phyloP scores from a whole-genome alignment of 1,284 basidiomycete genomes.

The Pyrrhoderma lamaoense region DNA sequence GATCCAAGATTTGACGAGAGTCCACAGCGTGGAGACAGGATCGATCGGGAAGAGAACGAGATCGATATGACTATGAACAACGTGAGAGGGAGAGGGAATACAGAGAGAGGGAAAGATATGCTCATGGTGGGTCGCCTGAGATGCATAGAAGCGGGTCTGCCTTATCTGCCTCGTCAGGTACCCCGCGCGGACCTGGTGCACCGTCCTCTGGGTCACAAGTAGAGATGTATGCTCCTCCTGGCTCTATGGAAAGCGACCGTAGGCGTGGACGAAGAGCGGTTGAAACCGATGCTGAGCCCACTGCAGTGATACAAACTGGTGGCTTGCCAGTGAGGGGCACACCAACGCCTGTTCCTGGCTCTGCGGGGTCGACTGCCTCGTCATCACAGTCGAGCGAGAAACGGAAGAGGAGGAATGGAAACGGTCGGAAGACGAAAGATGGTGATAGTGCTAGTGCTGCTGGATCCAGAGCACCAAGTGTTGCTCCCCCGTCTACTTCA shows the following conservation, averaged over 20 bases:
- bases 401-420: slow-evolving; percentile 9
- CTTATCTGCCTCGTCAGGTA: neutral
- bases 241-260: slow-evolving; percentile 5
- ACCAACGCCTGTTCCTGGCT: slow-evolving; percentile 11
- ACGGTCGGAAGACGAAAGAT: slow-evolving; percentile 15
- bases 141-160: slow-evolving; percentile 7
- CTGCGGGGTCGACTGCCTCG: slow-evolving; percentile 4
- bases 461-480: slow-evolving; percentile 19
- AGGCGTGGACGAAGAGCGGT: slow-evolving; percentile 11
- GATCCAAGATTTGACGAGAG: slow-evolving; percentile 29
- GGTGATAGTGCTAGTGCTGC: slow-evolving; percentile 19
- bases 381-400: slow-evolving; percentile 7
- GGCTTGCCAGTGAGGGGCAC: neutral
- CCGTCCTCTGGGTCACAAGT: slow-evolving; percentile 3
- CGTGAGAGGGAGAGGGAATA: slow-evolving; percentile 23
- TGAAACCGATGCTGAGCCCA: slow-evolving; percentile 2
- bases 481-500: slow-evolving; percentile 20
- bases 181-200: neutral
- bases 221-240: neutral
- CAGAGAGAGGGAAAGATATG: neutral
- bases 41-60: slow-evolving; percentile 22
- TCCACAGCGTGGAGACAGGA: slow-evolving; percentile 18
- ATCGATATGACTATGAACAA: slow-evolving; percentile 14
- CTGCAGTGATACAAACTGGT: slow-evolving; percentile 2
- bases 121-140: slow-evolving; percentile 9